phyloP scores from a whole-genome alignment of 768 basidiomycete genomes.

The Agrocybe chaxingu region DNA sequence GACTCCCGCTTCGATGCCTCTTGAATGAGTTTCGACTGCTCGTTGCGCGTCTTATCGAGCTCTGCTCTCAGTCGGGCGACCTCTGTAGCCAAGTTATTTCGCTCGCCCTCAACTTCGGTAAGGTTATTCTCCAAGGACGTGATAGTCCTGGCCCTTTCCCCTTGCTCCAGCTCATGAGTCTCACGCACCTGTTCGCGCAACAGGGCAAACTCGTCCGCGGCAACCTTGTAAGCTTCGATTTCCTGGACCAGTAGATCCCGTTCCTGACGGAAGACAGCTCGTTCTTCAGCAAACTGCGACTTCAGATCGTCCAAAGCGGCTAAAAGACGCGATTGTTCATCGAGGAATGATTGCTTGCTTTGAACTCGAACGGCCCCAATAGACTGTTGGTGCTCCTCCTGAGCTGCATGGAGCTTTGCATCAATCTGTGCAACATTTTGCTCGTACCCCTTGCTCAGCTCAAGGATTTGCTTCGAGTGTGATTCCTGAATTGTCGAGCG shows the following conservation, averaged over 20 bases:
- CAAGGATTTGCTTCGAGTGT: slow-evolving; percentile 38
- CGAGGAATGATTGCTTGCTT: slow-evolving; percentile 30
- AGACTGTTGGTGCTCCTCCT: slow-evolving; percentile 31
- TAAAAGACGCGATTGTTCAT: slow-evolving; percentile 46
- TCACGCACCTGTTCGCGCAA: slow-evolving; percentile 39
- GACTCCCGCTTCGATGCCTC: slow-evolving; percentile 77
- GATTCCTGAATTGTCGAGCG: slow-evolving; percentile 27
- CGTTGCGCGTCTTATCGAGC: slow-evolving; percentile 51
- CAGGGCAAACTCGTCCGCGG: slow-evolving; percentile 47
- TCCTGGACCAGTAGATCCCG: slow-evolving; percentile 52
- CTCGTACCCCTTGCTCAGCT: slow-evolving; percentile 47
- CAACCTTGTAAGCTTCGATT: slow-evolving; percentile 55
- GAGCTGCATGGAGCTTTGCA: slow-evolving; percentile 33
- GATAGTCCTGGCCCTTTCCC: slow-evolving; percentile 48
- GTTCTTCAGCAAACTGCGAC: slow-evolving; percentile 44
- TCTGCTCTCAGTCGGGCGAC: slow-evolving; percentile 56
- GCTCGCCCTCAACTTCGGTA: slow-evolving; percentile 38
- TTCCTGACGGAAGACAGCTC: slow-evolving; percentile 43
- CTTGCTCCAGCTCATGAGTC: slow-evolving; percentile 43
- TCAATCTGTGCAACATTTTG: slow-evolving; percentile 39
- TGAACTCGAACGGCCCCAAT: slow-evolving; percentile 30
- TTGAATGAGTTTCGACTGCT: slow-evolving; percentile 61
- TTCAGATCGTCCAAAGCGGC: slow-evolving; percentile 48
- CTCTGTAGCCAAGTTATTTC: slow-evolving; percentile 39
- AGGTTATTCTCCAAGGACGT: slow-evolving; percentile 50